phyloP scores from a whole-genome alignment of 495 filamentous ascomycete species.

The Daldinia grandis region DNA sequence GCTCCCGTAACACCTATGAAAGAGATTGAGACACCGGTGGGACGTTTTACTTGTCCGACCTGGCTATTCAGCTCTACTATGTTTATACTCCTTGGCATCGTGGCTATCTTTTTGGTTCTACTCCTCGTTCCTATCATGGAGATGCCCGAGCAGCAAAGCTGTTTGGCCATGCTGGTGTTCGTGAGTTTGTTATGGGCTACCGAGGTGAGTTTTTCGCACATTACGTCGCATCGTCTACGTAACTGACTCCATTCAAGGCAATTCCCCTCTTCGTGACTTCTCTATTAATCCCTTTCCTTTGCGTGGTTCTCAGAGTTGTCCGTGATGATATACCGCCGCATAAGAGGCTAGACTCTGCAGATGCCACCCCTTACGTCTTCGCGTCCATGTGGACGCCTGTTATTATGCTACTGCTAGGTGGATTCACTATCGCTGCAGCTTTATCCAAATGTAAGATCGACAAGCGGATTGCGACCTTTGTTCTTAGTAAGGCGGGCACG shows the following conservation, averaged over 20 bases:
- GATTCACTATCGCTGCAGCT: slow-evolving; percentile 94
- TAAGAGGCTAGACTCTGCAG: slow-evolving; percentile 72
- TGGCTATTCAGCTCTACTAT: slow-evolving; percentile 89
- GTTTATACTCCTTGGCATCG: slow-evolving; percentile 73
- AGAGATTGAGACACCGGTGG: slow-evolving; percentile 82
- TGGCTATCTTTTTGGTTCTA: slow-evolving; percentile 75
- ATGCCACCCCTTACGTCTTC: slow-evolving; percentile 83
- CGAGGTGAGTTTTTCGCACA: slow-evolving; percentile 66
- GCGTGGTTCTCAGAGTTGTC: slow-evolving; percentile 85
- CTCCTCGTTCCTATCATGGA: slow-evolving; percentile 81
- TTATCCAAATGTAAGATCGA: slow-evolving; percentile 98
- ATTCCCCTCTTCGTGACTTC: slow-evolving; percentile 98
- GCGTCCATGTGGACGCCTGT: slow-evolving; percentile 98
- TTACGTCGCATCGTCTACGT: neutral
- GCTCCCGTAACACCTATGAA: slow-evolving; percentile 62
- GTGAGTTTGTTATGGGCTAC: slow-evolving; percentile 97
- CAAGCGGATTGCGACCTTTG: slow-evolving; percentile 93
- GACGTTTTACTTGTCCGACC: slow-evolving; percentile 73
- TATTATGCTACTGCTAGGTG: slow-evolving; percentile 97
- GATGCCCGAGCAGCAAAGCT: slow-evolving; percentile 90
- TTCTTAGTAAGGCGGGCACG: slow-evolving; percentile 96
- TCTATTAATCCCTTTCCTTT: slow-evolving; percentile 90
- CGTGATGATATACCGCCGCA: slow-evolving; percentile 76
- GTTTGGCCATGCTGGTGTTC: slow-evolving; percentile 90
- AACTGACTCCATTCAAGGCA: slow-evolving; percentile 62